Conservation (phyloP, 345 rosid genomes). For the Acer saccharum region DNA sequence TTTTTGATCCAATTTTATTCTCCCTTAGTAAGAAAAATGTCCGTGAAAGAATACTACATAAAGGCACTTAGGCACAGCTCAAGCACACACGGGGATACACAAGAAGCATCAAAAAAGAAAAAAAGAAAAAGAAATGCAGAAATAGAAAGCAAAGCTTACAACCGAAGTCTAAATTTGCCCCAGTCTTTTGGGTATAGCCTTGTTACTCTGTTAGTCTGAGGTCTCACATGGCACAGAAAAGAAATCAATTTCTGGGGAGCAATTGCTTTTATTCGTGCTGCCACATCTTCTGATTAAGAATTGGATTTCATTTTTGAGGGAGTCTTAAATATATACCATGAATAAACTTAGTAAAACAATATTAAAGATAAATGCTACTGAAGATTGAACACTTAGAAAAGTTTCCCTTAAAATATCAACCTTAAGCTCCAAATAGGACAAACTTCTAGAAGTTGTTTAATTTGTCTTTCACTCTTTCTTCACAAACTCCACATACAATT, state of each 20-base stretch:
- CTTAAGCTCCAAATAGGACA: slow-evolving; percentile 1
- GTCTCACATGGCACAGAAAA: neutral
- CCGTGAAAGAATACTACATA: neutral
- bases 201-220: neutral
- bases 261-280: neutral
- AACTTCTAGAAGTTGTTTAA: neutral
- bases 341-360: neutral
- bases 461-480: neutral
- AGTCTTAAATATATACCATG: neutral
- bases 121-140: neutral
- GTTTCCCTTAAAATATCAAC: neutral
- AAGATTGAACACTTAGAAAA: neutral
- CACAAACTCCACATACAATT: neutral
- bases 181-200: neutral
- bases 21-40: too few species aligned
- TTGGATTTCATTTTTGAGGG: neutral
- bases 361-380: neutral
- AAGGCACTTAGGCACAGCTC: neutral
- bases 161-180: neutral
- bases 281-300: neutral
- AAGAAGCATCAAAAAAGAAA: neutral
- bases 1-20: too few species aligned
- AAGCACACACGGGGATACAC: neutral
- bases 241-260: neutral
- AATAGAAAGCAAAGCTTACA: neutral